Percentiles rank a stretch among this genome's conserved stretches.
These are phyloP conservation scores for Coniella lustricola DNA, from an alignment of 2,329 filamentous ascomycete genomes.

Conservation along the genomic window DNA sequence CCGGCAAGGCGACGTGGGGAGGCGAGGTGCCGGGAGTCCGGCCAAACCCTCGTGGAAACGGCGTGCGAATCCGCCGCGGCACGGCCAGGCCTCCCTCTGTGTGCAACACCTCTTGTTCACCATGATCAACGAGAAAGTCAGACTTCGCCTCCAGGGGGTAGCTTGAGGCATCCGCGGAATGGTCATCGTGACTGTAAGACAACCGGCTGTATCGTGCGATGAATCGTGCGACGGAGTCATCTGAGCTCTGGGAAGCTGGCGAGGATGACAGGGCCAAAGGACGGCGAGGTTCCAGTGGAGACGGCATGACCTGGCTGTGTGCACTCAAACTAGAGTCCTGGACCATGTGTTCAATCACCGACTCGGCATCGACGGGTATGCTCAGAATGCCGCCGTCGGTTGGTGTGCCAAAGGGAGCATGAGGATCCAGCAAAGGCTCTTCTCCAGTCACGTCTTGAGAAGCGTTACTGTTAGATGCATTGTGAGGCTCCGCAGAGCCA, in stretches of 20 bases:
- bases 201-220: slow-evolving; percentile 24
- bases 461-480: background rate
- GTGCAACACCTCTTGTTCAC: background rate
- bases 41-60: background rate
- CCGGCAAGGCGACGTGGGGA: background rate
- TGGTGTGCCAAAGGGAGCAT: background rate
- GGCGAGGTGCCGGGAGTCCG: background rate
- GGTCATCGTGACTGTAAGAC: slow-evolving; percentile 8
- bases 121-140: background rate
- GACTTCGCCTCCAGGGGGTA: background rate
- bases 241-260: slow-evolving; percentile 19
- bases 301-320: background rate
- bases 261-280: background rate
- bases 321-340: background rate
- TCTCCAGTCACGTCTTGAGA: too few species aligned
- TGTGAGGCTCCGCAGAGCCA: background rate
- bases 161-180: background rate
- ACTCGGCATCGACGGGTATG: background rate
- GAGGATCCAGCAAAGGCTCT: background rate
- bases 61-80: background rate
- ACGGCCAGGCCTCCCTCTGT: background rate
- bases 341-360: background rate
- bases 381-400: background rate
- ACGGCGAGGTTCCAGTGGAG: background rate
- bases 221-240: slow-evolving; percentile 27